Evolutionary conservation across 225 moss, liverwort and hornwort species (phyloP).

Genomic region (Bryoerythrophyllum caledonicum): DNA sequence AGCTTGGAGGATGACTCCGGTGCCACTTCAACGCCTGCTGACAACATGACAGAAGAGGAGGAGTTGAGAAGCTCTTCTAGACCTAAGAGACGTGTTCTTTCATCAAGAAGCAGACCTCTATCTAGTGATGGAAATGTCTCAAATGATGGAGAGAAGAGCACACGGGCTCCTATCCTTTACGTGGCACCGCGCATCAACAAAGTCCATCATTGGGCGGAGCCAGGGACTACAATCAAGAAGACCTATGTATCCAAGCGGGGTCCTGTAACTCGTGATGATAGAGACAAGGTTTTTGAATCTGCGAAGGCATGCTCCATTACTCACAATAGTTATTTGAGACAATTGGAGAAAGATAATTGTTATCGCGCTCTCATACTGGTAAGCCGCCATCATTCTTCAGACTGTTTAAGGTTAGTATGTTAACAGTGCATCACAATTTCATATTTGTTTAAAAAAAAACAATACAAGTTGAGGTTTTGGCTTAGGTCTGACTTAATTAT

Average conservation of each 20-base stretch:
- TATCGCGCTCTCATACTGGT: neutral
- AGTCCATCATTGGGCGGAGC: neutral
- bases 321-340: slow-evolving; percentile 1
- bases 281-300: neutral
- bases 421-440: too few relatives aligned
- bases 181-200: neutral
- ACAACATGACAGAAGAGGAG: neutral
- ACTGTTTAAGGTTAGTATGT: too few relatives aligned
- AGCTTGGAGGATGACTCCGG: neutral
- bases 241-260: neutral
- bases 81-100: too few relatives aligned
- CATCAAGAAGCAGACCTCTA: too few relatives aligned
- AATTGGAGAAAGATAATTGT: neutral
- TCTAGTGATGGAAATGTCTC: too few relatives aligned
- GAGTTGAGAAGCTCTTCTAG: neutral
- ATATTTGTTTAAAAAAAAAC: too few relatives aligned
- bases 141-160: neutral
- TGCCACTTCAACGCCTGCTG: neutral
- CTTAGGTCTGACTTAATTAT: too few relatives aligned
- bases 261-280: neutral
- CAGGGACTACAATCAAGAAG: neutral
- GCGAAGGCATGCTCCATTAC: neutral
- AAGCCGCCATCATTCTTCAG: too few relatives aligned
- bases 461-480: too few relatives aligned
- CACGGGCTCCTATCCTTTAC: neutral